A percentile compares a stretch with the other conserved stretches of the same genome.
Evolutionary conservation across 805 yeast species (phyloP).

Genomic region (Isabelozyma rhagii): DNA sequence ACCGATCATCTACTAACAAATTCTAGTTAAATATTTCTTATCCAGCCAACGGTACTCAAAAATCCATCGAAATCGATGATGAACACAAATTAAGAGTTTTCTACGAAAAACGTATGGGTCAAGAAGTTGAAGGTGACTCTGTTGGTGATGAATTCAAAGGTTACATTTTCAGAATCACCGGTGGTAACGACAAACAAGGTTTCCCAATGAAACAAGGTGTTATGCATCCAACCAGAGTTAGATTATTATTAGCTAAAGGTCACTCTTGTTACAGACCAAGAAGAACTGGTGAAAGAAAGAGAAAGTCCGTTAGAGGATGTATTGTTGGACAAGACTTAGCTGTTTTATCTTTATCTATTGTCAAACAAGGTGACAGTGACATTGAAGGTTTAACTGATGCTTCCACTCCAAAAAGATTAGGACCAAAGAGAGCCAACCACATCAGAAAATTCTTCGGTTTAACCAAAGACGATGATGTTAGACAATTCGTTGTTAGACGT

Average conservation of each 20-base stretch:
- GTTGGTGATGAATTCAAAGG: conserved; percentile 99
- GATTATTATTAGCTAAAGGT: conserved; percentile 88
- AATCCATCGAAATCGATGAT: conserved; percentile 96
- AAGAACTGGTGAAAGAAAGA: conserved; percentile 99
- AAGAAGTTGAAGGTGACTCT: conserved; percentile 98
- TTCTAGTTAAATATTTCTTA: conserved; percentile 94
- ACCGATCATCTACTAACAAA: not conserved
- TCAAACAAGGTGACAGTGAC: conserved; percentile 96
- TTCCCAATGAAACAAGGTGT: conserved; percentile 99
- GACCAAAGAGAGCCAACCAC: conserved; percentile 99
- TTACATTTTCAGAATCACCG: conserved; percentile 96
- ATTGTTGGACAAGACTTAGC: conserved; percentile 97
- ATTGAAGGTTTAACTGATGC: conserved; percentile 94
- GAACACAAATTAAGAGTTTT: conserved; percentile 98
- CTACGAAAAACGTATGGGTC: conserved; percentile 99
- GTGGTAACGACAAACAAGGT: conserved; percentile 99
- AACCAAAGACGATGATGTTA: conserved; percentile 88
- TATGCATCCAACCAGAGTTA: conserved; percentile 99
- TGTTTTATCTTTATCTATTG: conserved; percentile 87
- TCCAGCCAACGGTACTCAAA: conserved; percentile 99
- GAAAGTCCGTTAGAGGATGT: conserved; percentile 99
- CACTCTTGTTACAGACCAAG: conserved; percentile 99
- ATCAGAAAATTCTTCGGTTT: conserved; percentile 99
- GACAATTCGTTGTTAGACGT: conserved; percentile 93
- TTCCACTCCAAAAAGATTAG: conserved; percentile 97